These are phyloP conservation scores for Castanea sativa DNA, from an alignment of 306 rosid species.

Conservation along the genomic window DNA sequence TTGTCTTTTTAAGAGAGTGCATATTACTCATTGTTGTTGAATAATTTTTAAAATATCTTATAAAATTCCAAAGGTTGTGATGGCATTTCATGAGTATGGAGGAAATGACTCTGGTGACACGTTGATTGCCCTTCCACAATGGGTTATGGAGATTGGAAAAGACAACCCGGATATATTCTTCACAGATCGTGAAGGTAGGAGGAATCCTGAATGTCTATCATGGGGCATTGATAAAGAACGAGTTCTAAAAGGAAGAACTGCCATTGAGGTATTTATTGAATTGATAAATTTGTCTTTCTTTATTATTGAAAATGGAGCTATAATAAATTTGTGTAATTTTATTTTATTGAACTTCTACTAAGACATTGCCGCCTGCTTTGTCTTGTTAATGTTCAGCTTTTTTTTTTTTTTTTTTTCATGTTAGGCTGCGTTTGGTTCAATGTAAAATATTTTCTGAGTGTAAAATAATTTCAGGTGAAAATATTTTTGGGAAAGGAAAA, in stretches of 20 bases:
- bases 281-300: background rate
- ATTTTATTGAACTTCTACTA: background rate
- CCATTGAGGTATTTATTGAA: constrained; percentile 65
- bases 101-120: constrained; percentile 68
- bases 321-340: background rate
- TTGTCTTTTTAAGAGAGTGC: constrained; percentile 12
- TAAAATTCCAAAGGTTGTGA: constrained; percentile 69
- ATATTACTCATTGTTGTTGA: constrained; percentile 26
- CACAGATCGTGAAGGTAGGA: constrained; percentile 95
- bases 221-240: constrained; percentile 96
- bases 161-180: constrained; percentile 88
- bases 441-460: too few species aligned
- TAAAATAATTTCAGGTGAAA: too few species aligned
- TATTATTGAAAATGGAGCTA: constrained; percentile 8
- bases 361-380: background rate
- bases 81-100: constrained; percentile 92
- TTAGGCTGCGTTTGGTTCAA: too few species aligned
- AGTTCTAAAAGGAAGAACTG: constrained; percentile 92
- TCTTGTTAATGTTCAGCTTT: background rate
- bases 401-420: background rate
- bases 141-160: constrained; percentile 92
- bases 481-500: too few species aligned
- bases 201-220: constrained; percentile 86
- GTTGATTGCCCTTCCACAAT: constrained; percentile 74
- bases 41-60: constrained; percentile 27